phyloP scores from a whole-genome alignment of 306 rosid genomes.

The Quercus alba region DNA sequence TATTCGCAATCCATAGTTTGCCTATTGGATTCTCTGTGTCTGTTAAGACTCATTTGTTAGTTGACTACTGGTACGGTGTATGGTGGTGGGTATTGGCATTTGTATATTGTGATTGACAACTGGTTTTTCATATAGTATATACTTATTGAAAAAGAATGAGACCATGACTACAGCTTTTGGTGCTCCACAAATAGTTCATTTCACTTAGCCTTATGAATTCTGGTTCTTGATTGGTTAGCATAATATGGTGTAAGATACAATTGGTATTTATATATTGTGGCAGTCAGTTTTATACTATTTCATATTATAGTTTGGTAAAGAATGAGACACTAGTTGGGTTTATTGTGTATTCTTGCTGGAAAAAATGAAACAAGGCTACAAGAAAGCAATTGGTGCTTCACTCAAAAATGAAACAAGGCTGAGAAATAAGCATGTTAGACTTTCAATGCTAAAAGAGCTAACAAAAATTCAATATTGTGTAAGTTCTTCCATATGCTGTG shows the following conservation, averaged over 20 bases:
- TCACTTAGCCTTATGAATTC: not conserved
- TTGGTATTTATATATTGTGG: not conserved
- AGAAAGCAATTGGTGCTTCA: too few species aligned
- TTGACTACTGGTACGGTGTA: constrained; percentile 24
- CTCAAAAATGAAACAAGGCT: too few species aligned
- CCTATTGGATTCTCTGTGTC: constrained; percentile 8
- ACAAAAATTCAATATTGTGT: too few species aligned
- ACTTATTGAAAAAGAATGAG: not conserved
- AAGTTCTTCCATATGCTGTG: too few species aligned
- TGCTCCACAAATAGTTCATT: not conserved
- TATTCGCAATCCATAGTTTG: constrained; percentile 33
- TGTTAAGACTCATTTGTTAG: constrained; percentile 20
- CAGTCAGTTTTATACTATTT: not conserved
- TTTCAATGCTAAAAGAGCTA: too few species aligned
- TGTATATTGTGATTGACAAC: not conserved
- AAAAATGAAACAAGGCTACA: too few species aligned
- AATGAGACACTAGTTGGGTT: too few species aligned
- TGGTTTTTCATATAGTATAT: not conserved
- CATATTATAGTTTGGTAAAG: not conserved
- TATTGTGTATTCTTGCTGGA: too few species aligned
- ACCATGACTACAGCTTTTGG: not conserved
- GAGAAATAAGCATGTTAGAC: too few species aligned
- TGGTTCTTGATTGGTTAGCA: not conserved
- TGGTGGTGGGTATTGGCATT: not conserved
- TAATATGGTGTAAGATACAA: not conserved